A percentile compares a stretch with the other conserved stretches of the same genome.
Evolutionary conservation across 805 yeast species (phyloP).

Genomic region (Ogataea pilisensis): DNA sequence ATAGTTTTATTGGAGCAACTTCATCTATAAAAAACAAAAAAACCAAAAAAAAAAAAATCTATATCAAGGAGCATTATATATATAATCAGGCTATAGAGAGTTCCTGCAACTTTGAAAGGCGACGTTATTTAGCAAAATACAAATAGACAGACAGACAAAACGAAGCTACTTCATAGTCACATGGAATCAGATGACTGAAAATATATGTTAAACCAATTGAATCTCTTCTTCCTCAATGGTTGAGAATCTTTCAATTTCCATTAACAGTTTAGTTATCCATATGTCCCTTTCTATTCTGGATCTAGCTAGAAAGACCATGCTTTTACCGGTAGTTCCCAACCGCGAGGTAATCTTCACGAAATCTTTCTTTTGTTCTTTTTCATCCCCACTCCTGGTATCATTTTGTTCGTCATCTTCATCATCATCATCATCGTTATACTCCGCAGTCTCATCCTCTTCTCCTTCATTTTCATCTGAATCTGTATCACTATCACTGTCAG

Average conservation of each 20-base stretch:
- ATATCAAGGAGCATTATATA: too few species aligned
- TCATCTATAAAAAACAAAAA: too few species aligned
- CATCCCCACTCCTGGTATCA: not conserved
- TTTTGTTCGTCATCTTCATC: not conserved
- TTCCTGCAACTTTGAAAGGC: too few species aligned
- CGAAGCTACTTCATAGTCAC: too few species aligned
- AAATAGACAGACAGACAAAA: too few species aligned
- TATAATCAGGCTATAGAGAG: too few species aligned
- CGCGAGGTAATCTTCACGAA: constrained; percentile 43
- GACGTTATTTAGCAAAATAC: too few species aligned
- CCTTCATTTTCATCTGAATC: not conserved
- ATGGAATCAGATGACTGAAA: too few species aligned
- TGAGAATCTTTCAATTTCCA: constrained; percentile 43
- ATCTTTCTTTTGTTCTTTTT: constrained; percentile 22
- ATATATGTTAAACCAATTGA: constrained; percentile 11
- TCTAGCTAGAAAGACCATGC: constrained; percentile 73
- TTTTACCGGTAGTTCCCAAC: constrained; percentile 63
- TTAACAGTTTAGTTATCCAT: constrained; percentile 58
- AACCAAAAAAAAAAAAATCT: too few species aligned
- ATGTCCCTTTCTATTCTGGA: constrained; percentile 78
- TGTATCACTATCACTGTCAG: not conserved
- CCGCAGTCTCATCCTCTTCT: not conserved
- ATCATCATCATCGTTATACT: not conserved
- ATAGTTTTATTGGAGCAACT: too few species aligned
- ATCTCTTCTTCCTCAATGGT: constrained; percentile 17